Evolutionary conservation across 1,284 basidiomycete genomes (phyloP), one percentile per base, ranked within the genome.

Genomic region (Leccinum angustisporum): DNA sequence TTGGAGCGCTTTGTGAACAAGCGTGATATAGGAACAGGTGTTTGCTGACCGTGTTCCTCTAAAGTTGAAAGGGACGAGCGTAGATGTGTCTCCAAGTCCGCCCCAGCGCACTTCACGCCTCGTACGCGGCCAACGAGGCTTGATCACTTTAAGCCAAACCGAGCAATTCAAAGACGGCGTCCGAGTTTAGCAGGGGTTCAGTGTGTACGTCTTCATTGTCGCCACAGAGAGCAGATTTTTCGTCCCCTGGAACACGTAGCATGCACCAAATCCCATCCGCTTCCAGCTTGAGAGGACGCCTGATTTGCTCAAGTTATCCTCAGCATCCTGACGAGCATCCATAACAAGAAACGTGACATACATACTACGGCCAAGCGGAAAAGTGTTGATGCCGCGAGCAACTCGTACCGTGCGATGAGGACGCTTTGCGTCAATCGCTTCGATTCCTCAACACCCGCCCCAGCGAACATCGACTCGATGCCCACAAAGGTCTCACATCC

Each of bases 21-120:
- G 88, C 88, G 65, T 99, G 97, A 74, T 95, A 98, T 21, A 99
- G 82, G 78, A 97, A 92, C 61, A 96, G 82, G 75, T 93, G 92
- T 67, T 92, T 92, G 50, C 89, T 80, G 16, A 81, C 31, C 85
- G 85, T 27, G 85, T 83, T 38, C 89, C 85, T 54, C 85, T 86
- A 77, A 99, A 92, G 84, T 98, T 91, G 1, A 89, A 83, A 9
- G 92, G 88, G 38, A 92, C 80, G 50, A 79, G 75, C 5, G 80
- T 69, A 1, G 80, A 74, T 2, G 71, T 72, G 57, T 77, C 68
- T 40, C 36, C 36, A 14, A 36, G 34, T 16, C 74, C 76, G 16
- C 80, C 82, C 58, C 75, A 76, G 61, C 80, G 78, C 70, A 75
- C 76, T 73, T 84, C 80, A 14, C 83, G 83, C 63, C 77, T 81